Percentiles rank a stretch among this genome's conserved stretches.
Conservation (phyloP, 441 rosid species). For the Eugenia klotzschiana region DNA sequence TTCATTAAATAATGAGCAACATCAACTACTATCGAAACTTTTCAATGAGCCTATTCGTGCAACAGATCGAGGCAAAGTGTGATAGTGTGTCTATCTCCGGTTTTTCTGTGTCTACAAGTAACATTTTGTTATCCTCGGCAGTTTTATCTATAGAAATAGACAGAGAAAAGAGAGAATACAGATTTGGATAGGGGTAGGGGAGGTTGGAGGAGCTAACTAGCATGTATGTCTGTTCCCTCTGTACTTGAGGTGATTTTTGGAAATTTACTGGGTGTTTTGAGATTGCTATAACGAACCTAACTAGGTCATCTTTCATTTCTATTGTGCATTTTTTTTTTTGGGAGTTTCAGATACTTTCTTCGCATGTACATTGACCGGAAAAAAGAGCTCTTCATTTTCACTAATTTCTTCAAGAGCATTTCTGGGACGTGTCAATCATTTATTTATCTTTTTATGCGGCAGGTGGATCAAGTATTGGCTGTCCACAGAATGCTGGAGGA, state of each 20-base stretch:
- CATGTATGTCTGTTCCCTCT: neutral
- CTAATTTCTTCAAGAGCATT: neutral
- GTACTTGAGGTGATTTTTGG: neutral
- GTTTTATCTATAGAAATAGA: neutral
- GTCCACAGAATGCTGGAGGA: constrained; percentile 87
- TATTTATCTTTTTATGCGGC: constrained; percentile 12
- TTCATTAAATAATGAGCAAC: neutral
- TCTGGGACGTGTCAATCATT: neutral
- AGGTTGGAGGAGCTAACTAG: neutral
- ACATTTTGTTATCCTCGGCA: neutral
- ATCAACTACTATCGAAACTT: neutral
- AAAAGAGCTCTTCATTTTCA: neutral
- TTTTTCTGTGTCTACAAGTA: neutral
- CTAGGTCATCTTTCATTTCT: neutral
- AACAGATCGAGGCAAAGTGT: neutral
- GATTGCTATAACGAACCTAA: neutral
- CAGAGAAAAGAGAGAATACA: neutral
- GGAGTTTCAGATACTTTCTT: neutral
- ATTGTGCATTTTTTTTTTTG: neutral
- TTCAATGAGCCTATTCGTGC: neutral
- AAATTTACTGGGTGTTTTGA: neutral
- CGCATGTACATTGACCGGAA: neutral
- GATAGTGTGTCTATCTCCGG: neutral
- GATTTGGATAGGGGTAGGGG: neutral
- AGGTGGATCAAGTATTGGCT: constrained; percentile 85